Percentiles rank a stretch among this genome's conserved stretches.
phyloP scores from a whole-genome alignment of 2,329 filamentous ascomycete genomes.

The Venturia pyrina region DNA sequence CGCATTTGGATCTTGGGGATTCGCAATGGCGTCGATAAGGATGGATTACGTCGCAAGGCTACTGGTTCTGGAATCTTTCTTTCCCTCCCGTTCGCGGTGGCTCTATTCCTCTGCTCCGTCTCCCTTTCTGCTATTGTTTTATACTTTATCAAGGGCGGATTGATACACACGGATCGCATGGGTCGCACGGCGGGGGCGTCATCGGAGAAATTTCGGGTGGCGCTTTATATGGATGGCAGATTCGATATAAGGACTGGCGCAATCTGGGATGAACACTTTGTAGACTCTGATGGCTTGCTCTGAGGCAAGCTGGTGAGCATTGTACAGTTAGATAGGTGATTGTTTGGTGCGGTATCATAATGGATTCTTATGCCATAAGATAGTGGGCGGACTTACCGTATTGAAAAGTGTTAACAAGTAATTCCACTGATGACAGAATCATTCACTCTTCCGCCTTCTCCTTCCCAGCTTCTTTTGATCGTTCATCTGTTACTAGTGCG shows the following conservation, averaged over 20 bases:
- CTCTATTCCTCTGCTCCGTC: not conserved
- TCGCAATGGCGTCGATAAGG: not conserved
- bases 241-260: not conserved
- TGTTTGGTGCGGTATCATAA: not conserved
- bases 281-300: not conserved
- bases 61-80: not conserved
- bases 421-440: not conserved
- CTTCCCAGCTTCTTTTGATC: too few relatives aligned
- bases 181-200: not conserved
- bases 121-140: not conserved
- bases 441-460: not conserved
- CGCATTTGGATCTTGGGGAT: not conserved
- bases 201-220: not conserved
- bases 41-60: not conserved
- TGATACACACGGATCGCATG: not conserved
- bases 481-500: too few relatives aligned
- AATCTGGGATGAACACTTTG: not conserved
- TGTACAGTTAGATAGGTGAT: not conserved
- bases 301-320: not conserved
- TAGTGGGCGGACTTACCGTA: not conserved
- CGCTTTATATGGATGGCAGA: not conserved
- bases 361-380: not conserved
- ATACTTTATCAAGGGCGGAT: not conserved
- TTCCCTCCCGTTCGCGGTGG: not conserved
- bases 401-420: not conserved